Percentiles rank a stretch among this genome's conserved stretches.
Conservation (phyloP, 495 filamentous ascomycete genomes). For the Aspergillus leporis region DNA sequence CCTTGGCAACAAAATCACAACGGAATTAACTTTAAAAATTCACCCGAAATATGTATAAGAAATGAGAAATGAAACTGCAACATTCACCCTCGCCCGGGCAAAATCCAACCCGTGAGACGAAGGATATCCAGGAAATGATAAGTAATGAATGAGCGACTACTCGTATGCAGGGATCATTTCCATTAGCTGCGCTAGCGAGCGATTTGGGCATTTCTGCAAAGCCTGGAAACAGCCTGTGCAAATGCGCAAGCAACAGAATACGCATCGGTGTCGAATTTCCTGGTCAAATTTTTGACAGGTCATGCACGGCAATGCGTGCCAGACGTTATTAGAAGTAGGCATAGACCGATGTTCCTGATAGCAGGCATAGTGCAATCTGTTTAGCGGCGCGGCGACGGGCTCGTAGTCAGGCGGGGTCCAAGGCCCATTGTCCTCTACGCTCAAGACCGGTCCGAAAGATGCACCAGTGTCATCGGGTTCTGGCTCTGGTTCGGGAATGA, state of each 20-base stretch:
- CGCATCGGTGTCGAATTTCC: constrained; percentile 46
- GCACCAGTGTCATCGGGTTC: constrained; percentile 22
- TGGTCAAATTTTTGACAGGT: constrained; percentile 47
- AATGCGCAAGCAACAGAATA: constrained; percentile 50
- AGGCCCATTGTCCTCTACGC: constrained; percentile 30
- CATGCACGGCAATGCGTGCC: constrained; percentile 53
- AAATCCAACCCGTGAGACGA: too few relatives aligned
- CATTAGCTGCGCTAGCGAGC: constrained; percentile 40
- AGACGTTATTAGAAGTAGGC: constrained; percentile 42
- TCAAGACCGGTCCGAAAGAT: constrained; percentile 27
- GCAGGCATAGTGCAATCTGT: constrained; percentile 43
- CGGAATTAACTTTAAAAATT: not conserved
- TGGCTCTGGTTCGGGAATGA: constrained; percentile 41
- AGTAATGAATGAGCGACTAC: constrained; percentile 12
- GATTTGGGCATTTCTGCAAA: constrained; percentile 38
- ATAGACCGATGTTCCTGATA: constrained; percentile 49
- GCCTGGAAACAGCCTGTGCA: constrained; percentile 42
- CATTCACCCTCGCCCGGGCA: not conserved
- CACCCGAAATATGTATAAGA: not conserved
- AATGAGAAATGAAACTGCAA: not conserved
- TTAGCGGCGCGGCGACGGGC: constrained; percentile 39
- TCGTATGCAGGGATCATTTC: constrained; percentile 10
- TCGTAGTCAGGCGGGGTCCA: constrained; percentile 37
- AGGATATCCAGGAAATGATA: not conserved
- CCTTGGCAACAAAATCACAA: not conserved